Evolutionary conservation across 208 protist genomes (phyloP).

Genomic region (Leishmania braziliensis): DNA sequence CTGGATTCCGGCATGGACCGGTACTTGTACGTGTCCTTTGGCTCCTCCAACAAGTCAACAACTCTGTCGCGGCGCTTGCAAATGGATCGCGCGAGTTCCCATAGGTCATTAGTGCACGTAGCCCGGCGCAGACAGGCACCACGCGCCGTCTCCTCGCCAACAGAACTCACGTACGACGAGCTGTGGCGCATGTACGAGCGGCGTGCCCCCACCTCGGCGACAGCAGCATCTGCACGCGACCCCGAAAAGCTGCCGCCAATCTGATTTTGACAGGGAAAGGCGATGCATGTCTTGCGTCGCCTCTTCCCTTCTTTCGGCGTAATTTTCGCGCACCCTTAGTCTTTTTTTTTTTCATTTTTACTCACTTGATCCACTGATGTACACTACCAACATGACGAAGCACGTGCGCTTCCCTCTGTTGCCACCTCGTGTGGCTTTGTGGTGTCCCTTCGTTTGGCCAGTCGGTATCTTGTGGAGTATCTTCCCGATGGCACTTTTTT

Average conservation of each 20-base stretch:
- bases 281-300: not conserved
- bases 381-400: not conserved
- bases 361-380: not conserved
- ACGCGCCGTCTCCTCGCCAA: not conserved
- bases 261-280: slow-evolving; percentile 19
- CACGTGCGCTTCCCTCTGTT: not conserved
- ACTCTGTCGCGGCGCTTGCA: not conserved
- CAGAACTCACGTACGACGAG: slow-evolving; percentile 32
- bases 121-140: not conserved
- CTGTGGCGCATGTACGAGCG: slow-evolving; percentile 59
- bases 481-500: not conserved
- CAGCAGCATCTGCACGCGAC: not conserved
- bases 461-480: not conserved
- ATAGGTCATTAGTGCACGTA: not conserved
- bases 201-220: slow-evolving; percentile 27
- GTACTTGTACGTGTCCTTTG: not conserved
- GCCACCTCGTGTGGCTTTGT: not conserved
- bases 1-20: slow-evolving; percentile 6
- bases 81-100: not conserved
- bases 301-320: not conserved
- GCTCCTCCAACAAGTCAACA: not conserved
- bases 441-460: not conserved
- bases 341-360: not conserved
- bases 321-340: not conserved
- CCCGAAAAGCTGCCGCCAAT: slow-evolving; percentile 25